These are phyloP conservation scores for Candida boleticola DNA, from an alignment of 805 yeast genomes.

Conservation along the genomic window DNA sequence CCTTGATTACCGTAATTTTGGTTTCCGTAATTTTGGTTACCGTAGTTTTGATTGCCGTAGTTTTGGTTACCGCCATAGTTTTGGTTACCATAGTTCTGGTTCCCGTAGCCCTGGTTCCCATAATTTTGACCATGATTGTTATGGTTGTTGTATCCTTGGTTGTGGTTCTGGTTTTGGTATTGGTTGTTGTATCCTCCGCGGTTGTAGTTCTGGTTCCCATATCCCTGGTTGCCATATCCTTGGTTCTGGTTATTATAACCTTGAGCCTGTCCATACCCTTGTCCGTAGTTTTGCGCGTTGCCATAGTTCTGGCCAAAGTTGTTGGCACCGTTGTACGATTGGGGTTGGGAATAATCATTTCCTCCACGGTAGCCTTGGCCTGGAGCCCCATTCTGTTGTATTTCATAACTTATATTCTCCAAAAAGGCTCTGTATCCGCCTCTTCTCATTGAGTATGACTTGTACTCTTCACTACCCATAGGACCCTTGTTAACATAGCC, in stretches of 20 bases:
- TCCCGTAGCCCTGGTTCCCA: neutral
- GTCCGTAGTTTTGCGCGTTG: slow-evolving; percentile 11
- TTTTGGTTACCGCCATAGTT: too few species aligned
- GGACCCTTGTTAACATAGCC: slow-evolving; percentile 43
- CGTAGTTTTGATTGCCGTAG: too few species aligned
- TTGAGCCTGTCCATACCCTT: slow-evolving; percentile 17
- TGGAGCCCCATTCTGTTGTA: slow-evolving; percentile 8
- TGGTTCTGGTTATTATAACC: slow-evolving; percentile 10
- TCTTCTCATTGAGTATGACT: slow-evolving; percentile 30
- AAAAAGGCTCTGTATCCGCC: slow-evolving; percentile 39
- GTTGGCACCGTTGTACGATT: slow-evolving; percentile 8
- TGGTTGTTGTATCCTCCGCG: slow-evolving; percentile 8
- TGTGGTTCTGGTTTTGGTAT: slow-evolving; percentile 9
- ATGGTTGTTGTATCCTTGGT: slow-evolving; percentile 6
- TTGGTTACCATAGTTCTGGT: neutral
- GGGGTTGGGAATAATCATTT: neutral
- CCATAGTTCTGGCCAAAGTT: slow-evolving; percentile 13
- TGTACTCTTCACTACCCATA: slow-evolving; percentile 29
- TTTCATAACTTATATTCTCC: slow-evolving; percentile 12
- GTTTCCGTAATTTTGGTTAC: too few species aligned
- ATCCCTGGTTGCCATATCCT: neutral
- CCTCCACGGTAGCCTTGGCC: neutral
- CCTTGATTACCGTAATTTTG: too few species aligned
- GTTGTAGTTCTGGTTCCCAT: slow-evolving; percentile 7
- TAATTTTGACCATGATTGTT: neutral